A percentile compares a stretch with the other conserved stretches of the same genome.
phyloP scores from a whole-genome alignment of 495 filamentous ascomycete genomes.

The Staphylotrichum longicolle region DNA sequence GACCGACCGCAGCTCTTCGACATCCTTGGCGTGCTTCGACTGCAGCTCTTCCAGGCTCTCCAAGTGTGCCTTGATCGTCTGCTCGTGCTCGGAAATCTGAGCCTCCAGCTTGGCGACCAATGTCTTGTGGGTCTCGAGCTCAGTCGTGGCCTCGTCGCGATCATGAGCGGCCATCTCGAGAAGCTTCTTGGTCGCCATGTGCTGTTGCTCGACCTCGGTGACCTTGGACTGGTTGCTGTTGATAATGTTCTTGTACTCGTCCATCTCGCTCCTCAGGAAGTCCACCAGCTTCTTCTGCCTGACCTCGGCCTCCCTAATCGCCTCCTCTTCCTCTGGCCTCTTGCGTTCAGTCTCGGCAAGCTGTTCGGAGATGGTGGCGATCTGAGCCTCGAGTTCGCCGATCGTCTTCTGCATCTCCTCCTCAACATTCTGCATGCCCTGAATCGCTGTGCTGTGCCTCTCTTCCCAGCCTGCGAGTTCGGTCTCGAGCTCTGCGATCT shows the following conservation, averaged over 20 bases:
- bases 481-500: constrained; percentile 67
- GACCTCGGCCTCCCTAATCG: constrained; percentile 36
- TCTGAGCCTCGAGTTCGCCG: constrained; percentile 62
- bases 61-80: constrained; percentile 49
- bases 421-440: constrained; percentile 72
- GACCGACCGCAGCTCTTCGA: no score
- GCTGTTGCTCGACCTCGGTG: constrained; percentile 62
- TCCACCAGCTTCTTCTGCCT: constrained; percentile 66
- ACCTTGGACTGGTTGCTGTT: constrained; percentile 61
- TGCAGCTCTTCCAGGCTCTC: constrained; percentile 46
- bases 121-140: constrained; percentile 50
- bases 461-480: constrained; percentile 73
- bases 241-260: constrained; percentile 72
- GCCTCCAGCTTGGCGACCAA: constrained; percentile 57
- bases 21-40: no score
- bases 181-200: constrained; percentile 57
- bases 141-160: constrained; percentile 44
- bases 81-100: constrained; percentile 54
- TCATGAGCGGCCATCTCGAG: constrained; percentile 51
- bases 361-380: constrained; percentile 41
- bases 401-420: constrained; percentile 69
- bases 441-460: constrained; percentile 68
- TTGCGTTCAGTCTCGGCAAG: constrained; percentile 34
- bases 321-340: constrained; percentile 36
- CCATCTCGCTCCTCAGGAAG: constrained; percentile 69